Evolutionary conservation across 2,329 filamentous ascomycete species (phyloP).

Genomic region (Cryphonectria japonica): DNA sequence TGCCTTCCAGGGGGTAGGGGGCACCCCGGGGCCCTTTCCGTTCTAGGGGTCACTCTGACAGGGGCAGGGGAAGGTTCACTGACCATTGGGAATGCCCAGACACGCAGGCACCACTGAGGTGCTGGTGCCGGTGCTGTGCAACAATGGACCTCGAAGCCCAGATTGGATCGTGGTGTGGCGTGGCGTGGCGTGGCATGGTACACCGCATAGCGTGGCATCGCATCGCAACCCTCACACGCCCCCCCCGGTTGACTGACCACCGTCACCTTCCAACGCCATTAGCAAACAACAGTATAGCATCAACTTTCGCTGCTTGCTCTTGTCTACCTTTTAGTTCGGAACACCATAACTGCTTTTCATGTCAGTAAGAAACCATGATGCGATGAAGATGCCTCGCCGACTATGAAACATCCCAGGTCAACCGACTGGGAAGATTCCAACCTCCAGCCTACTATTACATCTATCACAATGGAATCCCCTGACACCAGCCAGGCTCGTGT

Average conservation of each 20-base stretch:
- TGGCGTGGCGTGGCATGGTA: not conserved
- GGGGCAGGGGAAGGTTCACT: not conserved
- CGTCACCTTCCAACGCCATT: not conserved
- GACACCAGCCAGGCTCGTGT: not conserved
- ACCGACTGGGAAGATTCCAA: not conserved
- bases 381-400: not conserved
- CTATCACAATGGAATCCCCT: not conserved
- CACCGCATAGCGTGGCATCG: not conserved
- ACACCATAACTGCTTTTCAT: not conserved
- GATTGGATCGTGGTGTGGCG: slow-evolving; percentile 3
- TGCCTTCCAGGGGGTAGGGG: not conserved
- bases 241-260: not conserved
- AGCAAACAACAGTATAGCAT: not conserved
- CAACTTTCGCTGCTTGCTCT: not conserved
- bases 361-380: not conserved
- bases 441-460: not conserved
- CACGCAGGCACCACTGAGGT: not conserved
- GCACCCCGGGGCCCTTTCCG: not conserved
- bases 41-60: not conserved
- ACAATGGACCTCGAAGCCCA: not conserved
- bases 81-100: not conserved
- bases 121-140: not conserved
- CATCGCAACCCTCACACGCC: not conserved
- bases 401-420: not conserved
- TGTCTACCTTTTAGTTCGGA: not conserved